phyloP scores from a whole-genome alignment of 2,329 filamentous ascomycete species.

The Coleophoma eucalyptorum region DNA sequence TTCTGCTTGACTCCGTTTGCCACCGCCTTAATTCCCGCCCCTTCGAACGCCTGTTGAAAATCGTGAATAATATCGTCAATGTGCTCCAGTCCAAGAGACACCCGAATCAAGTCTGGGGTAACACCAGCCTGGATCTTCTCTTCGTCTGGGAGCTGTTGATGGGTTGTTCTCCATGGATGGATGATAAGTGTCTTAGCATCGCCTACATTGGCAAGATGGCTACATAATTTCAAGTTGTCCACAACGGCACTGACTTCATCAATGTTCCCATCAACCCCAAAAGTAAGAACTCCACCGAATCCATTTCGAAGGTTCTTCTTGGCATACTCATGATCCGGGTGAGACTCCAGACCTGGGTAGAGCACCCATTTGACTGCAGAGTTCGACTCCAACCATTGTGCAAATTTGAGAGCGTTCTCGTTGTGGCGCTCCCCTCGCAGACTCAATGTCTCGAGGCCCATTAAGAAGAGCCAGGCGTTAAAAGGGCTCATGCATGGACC shows the following conservation, averaged over 20 bases:
- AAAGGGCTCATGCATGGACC: slow-evolving; percentile 63
- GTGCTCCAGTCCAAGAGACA: slow-evolving; percentile 57
- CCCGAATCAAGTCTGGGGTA: slow-evolving; percentile 40
- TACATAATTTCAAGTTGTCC: slow-evolving; percentile 65
- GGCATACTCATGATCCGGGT: slow-evolving; percentile 55
- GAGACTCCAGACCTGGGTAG: slow-evolving; percentile 61
- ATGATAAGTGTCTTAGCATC: slow-evolving; percentile 60
- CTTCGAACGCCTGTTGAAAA: slow-evolving; percentile 34
- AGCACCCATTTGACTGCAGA: slow-evolving; percentile 65
- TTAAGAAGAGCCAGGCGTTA: slow-evolving; percentile 62
- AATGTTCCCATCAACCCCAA: slow-evolving; percentile 63
- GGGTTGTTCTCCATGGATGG: slow-evolving; percentile 65
- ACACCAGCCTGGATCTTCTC: slow-evolving; percentile 58
- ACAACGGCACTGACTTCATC: slow-evolving; percentile 63
- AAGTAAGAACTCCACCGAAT: slow-evolving; percentile 64
- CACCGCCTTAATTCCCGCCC: slow-evolving; percentile 3
- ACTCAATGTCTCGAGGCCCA: slow-evolving; percentile 64
- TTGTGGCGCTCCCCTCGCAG: slow-evolving; percentile 62
- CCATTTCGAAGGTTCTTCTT: slow-evolving; percentile 64
- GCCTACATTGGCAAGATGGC: slow-evolving; percentile 66
- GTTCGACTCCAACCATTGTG: slow-evolving; percentile 62
- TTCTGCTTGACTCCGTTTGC: background rate
- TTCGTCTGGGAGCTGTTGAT: slow-evolving; percentile 59
- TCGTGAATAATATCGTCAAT: slow-evolving; percentile 68
- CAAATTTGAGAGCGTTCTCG: slow-evolving; percentile 56